These are phyloP conservation scores for Penicillium parvum DNA, from an alignment of 495 filamentous ascomycete species.

Conservation along the genomic window DNA sequence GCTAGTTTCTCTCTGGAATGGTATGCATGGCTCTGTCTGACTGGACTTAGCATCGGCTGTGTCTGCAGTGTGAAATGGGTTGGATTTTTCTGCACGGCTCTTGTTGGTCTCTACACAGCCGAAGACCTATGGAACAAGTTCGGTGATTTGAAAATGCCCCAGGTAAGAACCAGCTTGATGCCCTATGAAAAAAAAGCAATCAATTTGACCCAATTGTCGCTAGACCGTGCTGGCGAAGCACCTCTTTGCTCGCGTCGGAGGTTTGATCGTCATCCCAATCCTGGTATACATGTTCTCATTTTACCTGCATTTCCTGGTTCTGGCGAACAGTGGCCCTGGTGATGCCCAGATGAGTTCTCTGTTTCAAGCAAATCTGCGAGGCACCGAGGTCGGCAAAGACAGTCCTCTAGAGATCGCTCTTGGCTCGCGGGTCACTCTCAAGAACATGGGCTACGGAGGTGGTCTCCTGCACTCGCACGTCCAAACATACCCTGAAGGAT, in stretches of 20 bases:
- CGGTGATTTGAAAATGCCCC: slow-evolving; percentile 85
- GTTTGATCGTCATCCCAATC: slow-evolving; percentile 81
- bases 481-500: slow-evolving; percentile 94
- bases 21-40: slow-evolving; percentile 89
- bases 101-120: slow-evolving; percentile 92
- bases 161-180: slow-evolving; percentile 41
- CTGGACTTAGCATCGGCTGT: slow-evolving; percentile 90
- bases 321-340: slow-evolving; percentile 91
- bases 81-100: slow-evolving; percentile 86
- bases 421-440: slow-evolving; percentile 87
- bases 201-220: not conserved
- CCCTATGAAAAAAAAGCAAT: not conserved
- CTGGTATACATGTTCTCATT: slow-evolving; percentile 93
- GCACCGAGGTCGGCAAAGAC: slow-evolving; percentile 89
- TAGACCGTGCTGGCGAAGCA: slow-evolving; percentile 72
- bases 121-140: slow-evolving; percentile 99
- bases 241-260: slow-evolving; percentile 71
- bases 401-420: slow-evolving; percentile 87
- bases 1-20: slow-evolving; percentile 83
- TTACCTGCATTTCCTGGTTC: slow-evolving; percentile 84
- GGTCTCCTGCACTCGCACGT: slow-evolving; percentile 97
- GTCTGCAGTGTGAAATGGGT: slow-evolving; percentile 99
- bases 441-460: slow-evolving; percentile 99
- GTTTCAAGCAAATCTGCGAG: slow-evolving; percentile 92
- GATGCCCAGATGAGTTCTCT: slow-evolving; percentile 99